phyloP scores from a whole-genome alignment of 768 basidiomycete species.

The Termitomyces sp. region DNA sequence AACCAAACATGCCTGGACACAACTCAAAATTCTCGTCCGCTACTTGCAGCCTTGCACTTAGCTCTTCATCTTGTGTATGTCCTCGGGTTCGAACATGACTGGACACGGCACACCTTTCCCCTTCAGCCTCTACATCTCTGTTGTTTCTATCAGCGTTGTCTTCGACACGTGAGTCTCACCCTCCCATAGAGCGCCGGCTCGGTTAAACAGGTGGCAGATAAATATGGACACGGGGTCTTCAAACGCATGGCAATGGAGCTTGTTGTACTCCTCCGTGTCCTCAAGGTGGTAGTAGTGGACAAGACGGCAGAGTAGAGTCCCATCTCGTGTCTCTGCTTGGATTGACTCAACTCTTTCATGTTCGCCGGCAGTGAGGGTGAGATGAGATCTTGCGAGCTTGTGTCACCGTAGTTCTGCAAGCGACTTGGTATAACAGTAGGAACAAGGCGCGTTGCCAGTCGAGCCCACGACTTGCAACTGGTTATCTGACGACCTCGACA shows the following conservation, averaged over 20 bases:
- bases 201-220: not conserved
- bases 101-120: not conserved
- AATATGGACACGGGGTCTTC: not conserved
- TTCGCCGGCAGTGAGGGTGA: not conserved
- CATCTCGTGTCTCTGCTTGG: not conserved
- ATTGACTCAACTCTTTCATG: not conserved
- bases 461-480: not conserved
- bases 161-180: not conserved
- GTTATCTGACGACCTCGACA: not conserved
- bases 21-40: not conserved
- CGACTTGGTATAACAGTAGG: not conserved
- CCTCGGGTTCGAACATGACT: not conserved
- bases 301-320: not conserved
- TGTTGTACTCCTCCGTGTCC: not conserved
- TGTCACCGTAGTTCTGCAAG: not conserved
- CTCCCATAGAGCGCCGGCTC: not conserved
- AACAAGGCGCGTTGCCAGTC: not conserved
- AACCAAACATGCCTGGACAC: not conserved
- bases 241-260: conserved; percentile 1
- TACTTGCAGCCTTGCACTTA: not conserved
- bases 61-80: not conserved
- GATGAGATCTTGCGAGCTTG: not conserved
- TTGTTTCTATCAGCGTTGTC: not conserved
- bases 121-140: not conserved
- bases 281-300: not conserved